phyloP scores from a whole-genome alignment of 306 rosid species.

The Quillaja saponaria region DNA sequence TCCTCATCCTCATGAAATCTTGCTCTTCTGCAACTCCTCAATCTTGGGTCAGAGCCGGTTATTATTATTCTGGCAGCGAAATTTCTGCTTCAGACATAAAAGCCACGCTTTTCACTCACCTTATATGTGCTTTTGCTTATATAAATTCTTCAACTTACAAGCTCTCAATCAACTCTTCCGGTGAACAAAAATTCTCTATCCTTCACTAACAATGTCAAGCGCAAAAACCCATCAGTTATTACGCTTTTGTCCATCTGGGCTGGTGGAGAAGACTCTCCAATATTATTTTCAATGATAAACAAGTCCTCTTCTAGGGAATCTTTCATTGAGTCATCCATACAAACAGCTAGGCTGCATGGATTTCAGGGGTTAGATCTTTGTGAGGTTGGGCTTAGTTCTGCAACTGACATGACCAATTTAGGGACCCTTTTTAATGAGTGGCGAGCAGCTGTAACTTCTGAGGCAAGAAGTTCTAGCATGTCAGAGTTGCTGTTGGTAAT shows the following conservation, averaged over 20 bases:
- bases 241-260: conserved; percentile 36
- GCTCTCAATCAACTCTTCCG: conserved; percentile 12
- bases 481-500: no score
- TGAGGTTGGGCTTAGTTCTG: conserved; percentile 23
- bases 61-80: conserved; percentile 1
- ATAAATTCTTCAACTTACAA: conserved; percentile 22
- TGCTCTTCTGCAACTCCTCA: conserved; percentile 17
- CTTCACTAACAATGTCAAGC: conserved; percentile 30
- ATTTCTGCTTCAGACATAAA: conserved; percentile 11
- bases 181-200: conserved; percentile 11
- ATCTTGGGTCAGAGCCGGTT: conserved; percentile 31
- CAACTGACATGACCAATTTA: conserved; percentile 7
- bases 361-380: conserved; percentile 32
- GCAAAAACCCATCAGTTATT: conserved; percentile 25
- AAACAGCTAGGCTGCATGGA: conserved; percentile 32
- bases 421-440: conserved; percentile 30
- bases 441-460: no score
- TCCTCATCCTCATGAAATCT: neutral
- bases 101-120: conserved; percentile 37
- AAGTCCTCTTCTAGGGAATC: conserved; percentile 20
- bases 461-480: no score
- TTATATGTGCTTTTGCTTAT: conserved; percentile 24
- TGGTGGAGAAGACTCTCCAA: conserved; percentile 16
- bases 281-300: conserved; percentile 22
- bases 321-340: conserved; percentile 33